Percentiles rank a stretch among this genome's conserved stretches.
Evolutionary conservation across 768 basidiomycete species (phyloP).

Genomic region (Kockovaella imperatae): DNA sequence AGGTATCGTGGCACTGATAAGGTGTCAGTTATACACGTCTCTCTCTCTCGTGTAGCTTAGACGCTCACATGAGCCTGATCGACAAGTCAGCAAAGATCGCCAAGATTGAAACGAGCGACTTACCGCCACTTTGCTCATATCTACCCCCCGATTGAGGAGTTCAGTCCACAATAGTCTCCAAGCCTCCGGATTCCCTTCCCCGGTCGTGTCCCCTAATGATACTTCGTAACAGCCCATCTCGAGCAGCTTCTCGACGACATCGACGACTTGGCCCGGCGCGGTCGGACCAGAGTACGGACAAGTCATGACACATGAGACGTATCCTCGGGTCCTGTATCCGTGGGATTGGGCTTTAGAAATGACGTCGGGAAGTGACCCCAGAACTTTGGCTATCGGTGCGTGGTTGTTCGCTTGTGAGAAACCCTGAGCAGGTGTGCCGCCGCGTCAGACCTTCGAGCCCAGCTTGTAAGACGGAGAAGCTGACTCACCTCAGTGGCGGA

Average conservation of each 20-base stretch:
- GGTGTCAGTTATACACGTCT: neutral
- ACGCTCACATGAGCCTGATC: slow-evolving; percentile 15
- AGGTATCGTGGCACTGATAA: slow-evolving; percentile 35
- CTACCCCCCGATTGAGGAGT: slow-evolving; percentile 56
- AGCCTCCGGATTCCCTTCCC: slow-evolving; percentile 66
- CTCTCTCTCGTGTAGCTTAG: neutral
- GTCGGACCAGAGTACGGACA: slow-evolving; percentile 83
- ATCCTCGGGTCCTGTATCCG: slow-evolving; percentile 59
- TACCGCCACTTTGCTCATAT: slow-evolving; percentile 62
- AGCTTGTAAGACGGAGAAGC: neutral
- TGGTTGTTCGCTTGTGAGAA: slow-evolving; percentile 84
- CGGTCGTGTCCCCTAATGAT: slow-evolving; percentile 78
- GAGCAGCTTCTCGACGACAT: slow-evolving; percentile 61
- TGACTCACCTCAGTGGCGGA: slow-evolving; percentile 62
- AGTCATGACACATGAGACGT: slow-evolving; percentile 66
- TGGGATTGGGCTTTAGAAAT: slow-evolving; percentile 58
- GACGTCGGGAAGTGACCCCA: slow-evolving; percentile 59
- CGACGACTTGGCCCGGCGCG: slow-evolving; percentile 57
- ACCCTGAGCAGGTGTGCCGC: slow-evolving; percentile 8
- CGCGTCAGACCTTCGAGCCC: neutral
- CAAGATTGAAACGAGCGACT: slow-evolving; percentile 22
- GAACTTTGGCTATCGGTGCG: slow-evolving; percentile 60
- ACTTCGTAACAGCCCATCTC: slow-evolving; percentile 95
- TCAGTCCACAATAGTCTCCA: slow-evolving; percentile 63
- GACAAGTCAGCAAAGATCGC: slow-evolving; percentile 1